Percentiles rank a stretch among this genome's conserved stretches.
These are phyloP conservation scores for Colletotrichum sp. DNA, from an alignment of 2,329 filamentous ascomycete genomes.

Conservation along the genomic window DNA sequence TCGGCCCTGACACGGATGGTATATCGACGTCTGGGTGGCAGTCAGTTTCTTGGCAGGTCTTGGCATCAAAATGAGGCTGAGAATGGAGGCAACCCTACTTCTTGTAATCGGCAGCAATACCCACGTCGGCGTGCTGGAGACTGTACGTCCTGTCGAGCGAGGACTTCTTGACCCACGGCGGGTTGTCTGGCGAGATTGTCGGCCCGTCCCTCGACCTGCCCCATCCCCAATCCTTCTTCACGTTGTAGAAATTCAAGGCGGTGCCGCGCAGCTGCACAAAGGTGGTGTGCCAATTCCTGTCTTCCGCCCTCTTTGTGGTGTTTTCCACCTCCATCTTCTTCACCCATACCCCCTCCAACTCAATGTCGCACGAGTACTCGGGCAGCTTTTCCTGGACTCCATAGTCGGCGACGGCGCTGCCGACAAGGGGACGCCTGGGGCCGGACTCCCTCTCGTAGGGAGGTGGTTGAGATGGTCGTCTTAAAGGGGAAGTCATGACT, in stretches of 20 bases:
- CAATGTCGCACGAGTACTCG: constrained; percentile 61
- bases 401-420: constrained; percentile 17
- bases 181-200: constrained; percentile 54
- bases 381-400: constrained; percentile 49
- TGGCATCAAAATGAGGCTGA: constrained; percentile 15
- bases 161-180: constrained; percentile 56
- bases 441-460: constrained; percentile 42
- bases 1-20: constrained; percentile 76
- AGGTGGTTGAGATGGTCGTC: constrained; percentile 52
- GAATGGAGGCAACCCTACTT: constrained; percentile 54
- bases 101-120: constrained; percentile 74
- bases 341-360: constrained; percentile 61
- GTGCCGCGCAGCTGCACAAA: constrained; percentile 73
- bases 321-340: constrained; percentile 72
- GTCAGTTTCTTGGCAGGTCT: constrained; percentile 19
- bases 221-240: constrained; percentile 63
- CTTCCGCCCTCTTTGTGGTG: constrained; percentile 65
- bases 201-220: constrained; percentile 51
- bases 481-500: constrained; percentile 50
- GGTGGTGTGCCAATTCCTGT: constrained; percentile 68
- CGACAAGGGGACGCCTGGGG: constrained; percentile 27
- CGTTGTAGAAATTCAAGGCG: constrained; percentile 67
- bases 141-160: constrained; percentile 71
- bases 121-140: constrained; percentile 76
- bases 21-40: constrained; percentile 55